Percentiles rank a stretch among this genome's conserved stretches.
Evolutionary conservation across 108 stramenopile species (phyloP).

Genomic region (Nitzschia sp.): DNA sequence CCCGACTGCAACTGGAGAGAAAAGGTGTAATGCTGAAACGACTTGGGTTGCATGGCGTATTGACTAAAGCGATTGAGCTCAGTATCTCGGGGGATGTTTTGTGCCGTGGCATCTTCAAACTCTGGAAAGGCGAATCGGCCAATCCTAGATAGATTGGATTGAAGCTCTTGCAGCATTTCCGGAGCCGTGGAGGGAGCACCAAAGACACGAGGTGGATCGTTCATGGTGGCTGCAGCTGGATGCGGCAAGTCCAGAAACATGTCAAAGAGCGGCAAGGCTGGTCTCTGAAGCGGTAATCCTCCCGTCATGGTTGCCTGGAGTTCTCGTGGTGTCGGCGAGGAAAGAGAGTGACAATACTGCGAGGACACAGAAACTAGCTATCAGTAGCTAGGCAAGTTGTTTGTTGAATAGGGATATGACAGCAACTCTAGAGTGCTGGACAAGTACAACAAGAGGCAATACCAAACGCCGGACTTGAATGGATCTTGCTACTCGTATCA

Average conservation of each 20-base stretch:
- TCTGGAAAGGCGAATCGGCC: conserved; percentile 78
- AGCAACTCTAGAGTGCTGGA: no score
- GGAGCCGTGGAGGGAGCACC: conserved; percentile 25
- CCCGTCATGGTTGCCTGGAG: no score
- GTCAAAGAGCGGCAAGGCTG: conserved; percentile 56
- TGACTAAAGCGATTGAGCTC: conserved; percentile 62
- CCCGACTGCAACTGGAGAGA: conserved; percentile 62
- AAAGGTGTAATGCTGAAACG: conserved; percentile 71
- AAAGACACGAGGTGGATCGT: conserved; percentile 27
- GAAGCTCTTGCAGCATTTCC: conserved; percentile 44
- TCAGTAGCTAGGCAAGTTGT: no score
- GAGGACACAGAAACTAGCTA: no score
- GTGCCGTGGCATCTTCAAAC: conserved; percentile 47
- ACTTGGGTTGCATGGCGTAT: conserved; percentile 60
- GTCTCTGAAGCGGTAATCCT: no score
- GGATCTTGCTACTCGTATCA: no score
- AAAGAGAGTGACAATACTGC: no score
- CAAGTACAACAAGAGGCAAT: no score
- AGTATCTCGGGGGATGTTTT: conserved; percentile 19
- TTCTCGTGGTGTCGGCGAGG: no score
- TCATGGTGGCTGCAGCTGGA: conserved; percentile 45
- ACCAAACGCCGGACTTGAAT: no score
- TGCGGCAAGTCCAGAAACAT: conserved; percentile 80
- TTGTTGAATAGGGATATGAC: no score
- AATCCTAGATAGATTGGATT: conserved; percentile 48